Evolutionary conservation across 2,329 filamentous ascomycete species (phyloP).

Genomic region (Penicillium sumatraense): DNA sequence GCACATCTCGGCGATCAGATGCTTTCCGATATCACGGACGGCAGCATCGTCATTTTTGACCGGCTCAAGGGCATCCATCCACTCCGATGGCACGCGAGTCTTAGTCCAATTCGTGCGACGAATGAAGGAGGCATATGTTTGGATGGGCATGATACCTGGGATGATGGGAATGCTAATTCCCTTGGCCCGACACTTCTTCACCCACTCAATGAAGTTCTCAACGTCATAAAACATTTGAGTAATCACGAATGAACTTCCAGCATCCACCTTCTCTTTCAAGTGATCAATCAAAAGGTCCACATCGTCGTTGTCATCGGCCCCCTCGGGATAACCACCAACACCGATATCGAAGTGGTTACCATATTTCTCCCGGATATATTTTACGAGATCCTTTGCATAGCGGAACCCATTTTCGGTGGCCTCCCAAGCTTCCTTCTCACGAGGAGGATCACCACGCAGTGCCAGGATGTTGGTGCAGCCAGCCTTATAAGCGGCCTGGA

Average conservation of each 20-base stretch:
- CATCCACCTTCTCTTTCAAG: conserved; percentile 95
- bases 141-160: conserved; percentile 90
- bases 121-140: conserved; percentile 91
- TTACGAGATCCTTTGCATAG: conserved; percentile 89
- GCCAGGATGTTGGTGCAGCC: conserved; percentile 98
- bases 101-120: conserved; percentile 90
- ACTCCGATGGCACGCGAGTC: conserved; percentile 78
- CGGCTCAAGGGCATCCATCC: conserved; percentile 82
- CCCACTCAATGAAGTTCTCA: conserved; percentile 93
- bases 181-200: conserved; percentile 78
- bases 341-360: conserved; percentile 96
- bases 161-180: conserved; percentile 85
- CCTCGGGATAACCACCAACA: conserved; percentile 94
- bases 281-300: conserved; percentile 85
- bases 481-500: conserved; percentile 86
- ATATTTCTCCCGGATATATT: conserved; percentile 78
- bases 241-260: conserved; percentile 89
- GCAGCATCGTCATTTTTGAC: conserved; percentile 96
- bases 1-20: conserved; percentile 87
- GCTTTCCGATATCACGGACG: conserved; percentile 86
- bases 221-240: conserved; percentile 99
- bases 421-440: conserved; percentile 93
- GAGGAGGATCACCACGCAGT: conserved; percentile 86
- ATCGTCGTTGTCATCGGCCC: conserved; percentile 89
- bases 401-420: conserved; percentile 84